Base-by-base conservation (phyloP, 148 eudicot species). In the Rhododendron griersonianum region DNA sequence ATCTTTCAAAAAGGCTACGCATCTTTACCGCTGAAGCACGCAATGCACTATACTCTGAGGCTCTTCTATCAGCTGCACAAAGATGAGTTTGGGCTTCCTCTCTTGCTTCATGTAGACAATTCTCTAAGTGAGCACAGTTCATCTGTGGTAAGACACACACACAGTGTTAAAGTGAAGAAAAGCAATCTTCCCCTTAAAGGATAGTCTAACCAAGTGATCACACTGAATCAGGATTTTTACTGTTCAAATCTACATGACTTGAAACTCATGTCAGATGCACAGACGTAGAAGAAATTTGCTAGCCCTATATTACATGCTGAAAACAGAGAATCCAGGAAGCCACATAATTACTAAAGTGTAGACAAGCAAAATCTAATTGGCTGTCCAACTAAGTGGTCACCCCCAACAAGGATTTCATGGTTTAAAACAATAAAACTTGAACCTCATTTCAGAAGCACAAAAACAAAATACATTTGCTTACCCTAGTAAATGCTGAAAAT, bases 101-200 rank as follows among this genome's bases (percentile, higher is more conserved):
- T 88, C 98, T 93, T 33, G 98, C 98, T 89, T 98, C 99, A 85
- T 98, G 98, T 73, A 95, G 93, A 84, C 95, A 93, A 79, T 95
- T 98, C 92, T 98, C 99, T 83, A 98, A 88, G 87, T 94, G 99
- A 88, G 97, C 99, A 90, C 99, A 98, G 85, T 98, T 98, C 95
- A 98, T 89, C 99, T 98, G 94, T 61, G 84, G 50, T 85, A 83
- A 87, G 45, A 55, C 30, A 80, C 53, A n/a, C 53, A n/a, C 3
- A 67, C 3, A 1, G 5, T 51, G 37, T 50, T 51, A 28, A 25
- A n/a, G 18, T n/a, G 33, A 78, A 78, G 55, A 78, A 51, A 78
- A 77, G 51, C 48, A 48, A 47, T 67, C 5, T 25, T 59, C 7
- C 73, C 47, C 19, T 15, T 5, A 13, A 33, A 25, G 81, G 25